phyloP scores from a whole-genome alignment of 2,329 filamentous ascomycete species.

The Coleophoma eucalyptorum region DNA sequence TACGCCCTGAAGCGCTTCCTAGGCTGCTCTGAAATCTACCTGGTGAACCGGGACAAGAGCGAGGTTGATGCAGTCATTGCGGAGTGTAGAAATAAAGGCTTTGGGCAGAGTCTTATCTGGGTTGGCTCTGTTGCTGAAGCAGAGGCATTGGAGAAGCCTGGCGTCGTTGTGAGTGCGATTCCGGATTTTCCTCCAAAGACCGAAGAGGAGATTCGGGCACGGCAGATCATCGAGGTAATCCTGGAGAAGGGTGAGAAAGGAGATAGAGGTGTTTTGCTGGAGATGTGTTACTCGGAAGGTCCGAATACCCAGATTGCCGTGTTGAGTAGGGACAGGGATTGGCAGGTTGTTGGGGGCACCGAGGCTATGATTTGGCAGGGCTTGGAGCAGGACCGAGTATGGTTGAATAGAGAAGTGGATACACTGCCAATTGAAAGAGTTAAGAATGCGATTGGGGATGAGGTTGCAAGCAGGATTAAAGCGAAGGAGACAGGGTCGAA shows the following conservation, averaged over 20 bases:
- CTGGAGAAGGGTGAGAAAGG: constrained; percentile 28
- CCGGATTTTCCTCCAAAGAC: constrained; percentile 72
- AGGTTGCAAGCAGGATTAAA: constrained; percentile 5
- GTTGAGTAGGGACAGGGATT: constrained; percentile 12
- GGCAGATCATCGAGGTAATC: constrained; percentile 35
- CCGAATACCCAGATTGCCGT: constrained; percentile 20
- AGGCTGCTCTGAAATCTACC: constrained; percentile 64
- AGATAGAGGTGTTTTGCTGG: constrained; percentile 19
- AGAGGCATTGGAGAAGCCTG: constrained; percentile 50
- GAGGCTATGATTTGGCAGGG: constrained; percentile 28
- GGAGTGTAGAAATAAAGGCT: constrained; percentile 58
- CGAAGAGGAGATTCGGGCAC: constrained; percentile 55
- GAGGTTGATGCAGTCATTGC: constrained; percentile 66
- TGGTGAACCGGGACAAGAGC: constrained; percentile 67
- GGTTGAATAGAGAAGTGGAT: constrained; percentile 55
- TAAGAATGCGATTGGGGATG: constrained; percentile 43
- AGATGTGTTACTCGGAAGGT: constrained; percentile 27
- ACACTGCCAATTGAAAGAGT: constrained; percentile 58
- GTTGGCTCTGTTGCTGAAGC: constrained; percentile 61
- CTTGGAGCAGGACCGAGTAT: constrained; percentile 23
- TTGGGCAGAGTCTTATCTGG: constrained; percentile 56
- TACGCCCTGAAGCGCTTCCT: constrained; percentile 72
- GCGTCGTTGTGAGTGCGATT: constrained; percentile 69
- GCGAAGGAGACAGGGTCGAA: constrained; percentile 30
- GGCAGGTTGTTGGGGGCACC: constrained; percentile 20